Percentiles rank a stretch among this genome's conserved stretches.
Evolutionary conservation across 192 early-diverging fungal genomes (phyloP).

Genomic region (Piromyces finnis): DNA sequence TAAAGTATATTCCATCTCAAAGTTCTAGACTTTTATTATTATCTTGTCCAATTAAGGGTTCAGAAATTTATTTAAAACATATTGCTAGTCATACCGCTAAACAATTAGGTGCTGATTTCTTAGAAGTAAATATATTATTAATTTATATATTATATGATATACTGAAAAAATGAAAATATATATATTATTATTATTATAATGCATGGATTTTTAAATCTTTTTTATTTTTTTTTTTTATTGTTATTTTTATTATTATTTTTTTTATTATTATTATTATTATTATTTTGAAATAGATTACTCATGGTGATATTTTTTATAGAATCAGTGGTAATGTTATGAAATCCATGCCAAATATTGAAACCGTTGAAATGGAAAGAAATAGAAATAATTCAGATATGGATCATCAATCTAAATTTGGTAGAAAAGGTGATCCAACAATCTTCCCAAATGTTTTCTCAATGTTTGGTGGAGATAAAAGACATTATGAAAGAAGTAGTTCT

Average conservation of each 20-base stretch:
- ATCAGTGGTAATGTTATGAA: not conserved
- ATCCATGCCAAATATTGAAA: not conserved
- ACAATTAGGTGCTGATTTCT: not conserved
- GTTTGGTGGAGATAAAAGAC: not conserved
- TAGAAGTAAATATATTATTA: not conserved
- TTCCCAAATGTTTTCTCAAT: not conserved
- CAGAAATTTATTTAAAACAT: not conserved
- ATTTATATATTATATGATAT: too few relatives aligned
- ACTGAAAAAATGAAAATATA: too few relatives aligned
- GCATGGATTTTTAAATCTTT: too few relatives aligned
- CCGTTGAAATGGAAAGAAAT: not conserved
- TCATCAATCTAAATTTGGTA: not conserved
- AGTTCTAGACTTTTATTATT: not conserved
- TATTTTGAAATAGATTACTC: too few relatives aligned
- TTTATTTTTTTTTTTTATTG: too few relatives aligned
- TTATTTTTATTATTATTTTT: too few relatives aligned
- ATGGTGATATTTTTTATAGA: not conserved
- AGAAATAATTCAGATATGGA: not conserved
- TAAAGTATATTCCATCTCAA: not conserved
- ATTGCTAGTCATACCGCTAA: not conserved
- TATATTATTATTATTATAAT: too few relatives aligned
- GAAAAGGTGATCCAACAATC: not conserved
- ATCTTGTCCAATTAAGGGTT: not conserved
- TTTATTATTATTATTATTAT: not conserved
- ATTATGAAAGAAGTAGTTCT: not conserved